Conservation (phyloP, 1,139 yeast species). For the Diutina scorzettiae region DNA sequence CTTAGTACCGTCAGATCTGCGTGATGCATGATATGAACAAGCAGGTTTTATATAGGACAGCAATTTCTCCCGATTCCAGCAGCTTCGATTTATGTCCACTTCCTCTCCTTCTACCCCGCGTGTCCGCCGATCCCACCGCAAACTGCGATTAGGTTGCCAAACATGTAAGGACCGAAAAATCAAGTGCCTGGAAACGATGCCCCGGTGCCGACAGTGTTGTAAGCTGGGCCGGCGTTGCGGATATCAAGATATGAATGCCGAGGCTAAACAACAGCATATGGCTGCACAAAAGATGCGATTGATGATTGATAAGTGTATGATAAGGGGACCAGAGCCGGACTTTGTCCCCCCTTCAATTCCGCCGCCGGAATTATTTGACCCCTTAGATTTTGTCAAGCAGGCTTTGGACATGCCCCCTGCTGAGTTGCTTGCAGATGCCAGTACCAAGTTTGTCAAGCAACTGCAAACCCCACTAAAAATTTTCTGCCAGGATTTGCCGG, state of each 20-base stretch:
- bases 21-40: too few species aligned
- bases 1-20: too few species aligned
- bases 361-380: too few species aligned
- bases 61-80: not conserved
- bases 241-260: not conserved
- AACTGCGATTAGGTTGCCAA: not conserved
- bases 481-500: too few species aligned
- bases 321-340: too few species aligned
- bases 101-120: not conserved
- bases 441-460: too few species aligned
- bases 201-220: not conserved
- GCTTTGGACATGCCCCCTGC: not conserved
- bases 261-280: not conserved
- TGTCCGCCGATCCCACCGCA: not conserved
- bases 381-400: not conserved
- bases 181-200: constrained; percentile 1
- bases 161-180: not conserved
- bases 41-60: too few species aligned
- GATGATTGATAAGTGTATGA: not conserved
- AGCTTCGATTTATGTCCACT: not conserved
- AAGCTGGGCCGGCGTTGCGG: not conserved
- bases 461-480: too few species aligned
- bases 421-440: too few species aligned
- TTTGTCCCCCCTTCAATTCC: too few species aligned
- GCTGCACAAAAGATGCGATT: not conserved